Evolutionary conservation across 192 early-diverging fungal species (phyloP), one percentile per base, ranked within the genome.

Genomic region (Coemansia sp.): DNA sequence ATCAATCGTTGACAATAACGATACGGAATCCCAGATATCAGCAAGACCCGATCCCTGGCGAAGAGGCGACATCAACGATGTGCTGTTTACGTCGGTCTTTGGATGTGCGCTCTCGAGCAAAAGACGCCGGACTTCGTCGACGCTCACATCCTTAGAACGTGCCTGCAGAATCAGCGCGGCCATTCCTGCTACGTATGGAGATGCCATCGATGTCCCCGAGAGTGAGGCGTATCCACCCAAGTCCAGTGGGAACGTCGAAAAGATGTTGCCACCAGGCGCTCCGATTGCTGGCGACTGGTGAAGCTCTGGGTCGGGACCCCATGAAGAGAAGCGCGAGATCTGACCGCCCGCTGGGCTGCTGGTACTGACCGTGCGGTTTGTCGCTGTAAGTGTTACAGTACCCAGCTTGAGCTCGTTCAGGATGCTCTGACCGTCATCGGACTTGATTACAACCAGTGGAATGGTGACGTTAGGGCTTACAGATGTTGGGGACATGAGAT

Each of bases 291-390:
- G 85, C 67, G 90, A 88, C 19, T 86, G 56, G 17, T 82, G 66
- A 44, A 94, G 69, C 49, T 91, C 83, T 27, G 78, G 78, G 41
- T 82, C 85, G 0, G 89, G 84, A 18, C 94, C 94, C 61, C 82
- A 82, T 21, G 87, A 88, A 10, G 88, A 89, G 57, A 89, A 93
- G 38, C 51, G 47, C 15, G 91, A 92, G 7, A 91, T 64, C 27
- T 73, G 85, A 34, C 85, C 84, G 27, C 82, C 86, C 9, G 81
- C 61, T 1, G 78, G 66, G 51, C 83, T 77, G 13, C 40, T 53
- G 23, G 70, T 57, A 22, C 81, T 64, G 38, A 71, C 68, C 1
- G 77, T 65, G 6, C 75, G 66, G 60, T 78, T 64, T 19, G 81
- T 81, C 23, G 85, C 83, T 8, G 61, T 55, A 15, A 86, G 56